Evolutionary conservation across 2,329 filamentous ascomycete species (phyloP).

Genomic region (Ophiostoma himal-ulmi): DNA sequence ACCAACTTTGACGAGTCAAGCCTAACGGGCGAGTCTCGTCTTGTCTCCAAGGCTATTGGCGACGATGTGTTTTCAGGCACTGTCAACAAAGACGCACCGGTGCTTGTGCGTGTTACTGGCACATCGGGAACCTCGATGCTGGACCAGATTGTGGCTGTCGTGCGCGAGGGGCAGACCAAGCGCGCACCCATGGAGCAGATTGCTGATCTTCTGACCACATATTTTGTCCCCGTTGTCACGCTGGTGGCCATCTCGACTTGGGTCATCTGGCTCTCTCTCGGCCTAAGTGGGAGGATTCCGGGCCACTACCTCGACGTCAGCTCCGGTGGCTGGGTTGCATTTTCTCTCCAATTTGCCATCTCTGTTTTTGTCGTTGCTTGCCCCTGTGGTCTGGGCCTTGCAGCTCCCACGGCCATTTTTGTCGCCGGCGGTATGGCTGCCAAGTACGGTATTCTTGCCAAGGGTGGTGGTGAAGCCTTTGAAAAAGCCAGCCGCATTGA

Average conservation of each 20-base stretch:
- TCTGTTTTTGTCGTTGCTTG: conserved; percentile 83
- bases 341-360: conserved; percentile 76
- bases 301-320: conserved; percentile 48
- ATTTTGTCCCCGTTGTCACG: conserved; percentile 70
- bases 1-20: conserved; percentile 83
- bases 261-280: conserved; percentile 64
- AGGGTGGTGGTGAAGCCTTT: conserved; percentile 79
- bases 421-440: conserved; percentile 76
- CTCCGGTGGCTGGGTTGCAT: conserved; percentile 62
- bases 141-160: conserved; percentile 70
- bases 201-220: conserved; percentile 65
- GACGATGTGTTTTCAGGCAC: conserved; percentile 68
- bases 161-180: conserved; percentile 70
- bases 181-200: conserved; percentile 70
- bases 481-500: conserved; percentile 75
- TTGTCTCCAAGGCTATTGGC: conserved; percentile 56
- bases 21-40: conserved; percentile 71
- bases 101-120: conserved; percentile 59
- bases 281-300: conserved; percentile 53
- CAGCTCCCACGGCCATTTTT: conserved; percentile 80
- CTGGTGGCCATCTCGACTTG: conserved; percentile 65
- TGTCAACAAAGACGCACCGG: conserved; percentile 60
- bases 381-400: conserved; percentile 75
- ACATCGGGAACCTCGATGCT: conserved; percentile 67
- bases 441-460: conserved; percentile 72